phyloP scores from a whole-genome alignment of 1,284 basidiomycete genomes.

The Clitocybe nebularis region DNA sequence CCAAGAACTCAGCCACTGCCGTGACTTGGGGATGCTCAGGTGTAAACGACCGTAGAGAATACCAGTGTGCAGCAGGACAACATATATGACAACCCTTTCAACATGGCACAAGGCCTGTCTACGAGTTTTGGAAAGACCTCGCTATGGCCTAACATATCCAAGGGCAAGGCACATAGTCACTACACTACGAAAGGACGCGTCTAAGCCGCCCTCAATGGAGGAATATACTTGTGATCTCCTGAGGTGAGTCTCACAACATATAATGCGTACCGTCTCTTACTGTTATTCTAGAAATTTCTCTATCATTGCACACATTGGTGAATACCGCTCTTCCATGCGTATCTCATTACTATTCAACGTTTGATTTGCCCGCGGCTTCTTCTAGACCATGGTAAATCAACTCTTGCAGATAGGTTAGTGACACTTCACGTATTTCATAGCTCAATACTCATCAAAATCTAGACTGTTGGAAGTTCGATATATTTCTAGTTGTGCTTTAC shows the following conservation, averaged over 20 bases:
- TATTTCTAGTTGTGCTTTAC: not conserved
- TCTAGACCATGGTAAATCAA: slow-evolving; percentile 88
- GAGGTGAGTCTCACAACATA: slow-evolving; percentile 43
- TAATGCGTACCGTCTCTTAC: slow-evolving; percentile 5
- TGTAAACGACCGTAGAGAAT: not conserved
- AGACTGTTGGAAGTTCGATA: slow-evolving; percentile 65
- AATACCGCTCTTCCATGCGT: slow-evolving; percentile 3
- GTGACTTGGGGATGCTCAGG: not conserved
- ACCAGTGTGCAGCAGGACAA: not conserved
- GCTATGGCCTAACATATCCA: slow-evolving; percentile 9
- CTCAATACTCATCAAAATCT: slow-evolving; percentile 4
- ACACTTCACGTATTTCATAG: not conserved
- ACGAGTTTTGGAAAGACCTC: slow-evolving; percentile 23
- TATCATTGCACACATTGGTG: slow-evolving; percentile 91
- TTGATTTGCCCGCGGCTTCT: too few relatives aligned
- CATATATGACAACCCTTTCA: slow-evolving; percentile 11
- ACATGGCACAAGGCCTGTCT: slow-evolving; percentile 19
- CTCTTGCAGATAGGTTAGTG: slow-evolving; percentile 79
- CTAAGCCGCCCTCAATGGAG: slow-evolving; percentile 50
- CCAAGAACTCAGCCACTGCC: slow-evolving; percentile 1
- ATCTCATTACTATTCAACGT: too few relatives aligned
- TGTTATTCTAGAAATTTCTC: slow-evolving; percentile 76
- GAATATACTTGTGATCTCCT: slow-evolving; percentile 75
- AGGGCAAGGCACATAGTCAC: slow-evolving; percentile 26
- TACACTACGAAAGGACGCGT: slow-evolving; percentile 24